Evolutionary conservation across 345 rosid genomes (phyloP).

Genomic region (Carallia brachiata): DNA sequence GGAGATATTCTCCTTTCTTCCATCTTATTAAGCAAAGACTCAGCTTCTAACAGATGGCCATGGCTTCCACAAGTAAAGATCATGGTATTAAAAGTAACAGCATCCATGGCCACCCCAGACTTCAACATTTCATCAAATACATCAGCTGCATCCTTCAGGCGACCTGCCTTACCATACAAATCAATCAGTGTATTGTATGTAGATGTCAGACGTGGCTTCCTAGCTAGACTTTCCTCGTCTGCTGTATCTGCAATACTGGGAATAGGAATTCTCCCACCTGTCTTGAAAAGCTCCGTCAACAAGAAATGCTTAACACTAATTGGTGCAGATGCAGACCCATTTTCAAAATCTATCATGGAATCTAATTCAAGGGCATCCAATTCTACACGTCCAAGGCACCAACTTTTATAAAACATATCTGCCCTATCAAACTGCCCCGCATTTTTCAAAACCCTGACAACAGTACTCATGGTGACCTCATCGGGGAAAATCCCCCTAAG

Average conservation of each 20-base stretch:
- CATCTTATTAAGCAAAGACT: conserved; percentile 69
- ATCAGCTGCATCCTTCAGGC: conserved; percentile 72
- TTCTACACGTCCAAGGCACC: conserved; percentile 64
- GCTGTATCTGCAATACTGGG: conserved; percentile 25
- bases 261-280: conserved; percentile 55
- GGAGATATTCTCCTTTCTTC: conserved; percentile 62
- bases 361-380: conserved; percentile 72
- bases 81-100: conserved; percentile 86
- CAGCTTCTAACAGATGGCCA: conserved; percentile 74
- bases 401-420: conserved; percentile 70
- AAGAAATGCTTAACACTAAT: conserved; percentile 71
- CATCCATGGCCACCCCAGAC: conserved; percentile 67
- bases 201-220: conserved; percentile 64
- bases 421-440: conserved; percentile 67
- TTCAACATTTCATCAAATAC: conserved; percentile 77
- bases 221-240: conserved; percentile 32
- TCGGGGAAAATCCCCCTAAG: conserved; percentile 70
- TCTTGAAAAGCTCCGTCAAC: conserved; percentile 75
- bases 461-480: conserved; percentile 78
- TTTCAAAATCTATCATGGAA: conserved; percentile 35
- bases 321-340: conserved; percentile 41
- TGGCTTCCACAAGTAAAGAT: conserved; percentile 80
- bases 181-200: conserved; percentile 83
- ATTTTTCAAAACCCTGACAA: conserved; percentile 73
- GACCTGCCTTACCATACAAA: conserved; percentile 90